These are phyloP conservation scores for Zygotorulaspora sp. DNA, from an alignment of 805 yeast genomes.

Conservation along the genomic window DNA sequence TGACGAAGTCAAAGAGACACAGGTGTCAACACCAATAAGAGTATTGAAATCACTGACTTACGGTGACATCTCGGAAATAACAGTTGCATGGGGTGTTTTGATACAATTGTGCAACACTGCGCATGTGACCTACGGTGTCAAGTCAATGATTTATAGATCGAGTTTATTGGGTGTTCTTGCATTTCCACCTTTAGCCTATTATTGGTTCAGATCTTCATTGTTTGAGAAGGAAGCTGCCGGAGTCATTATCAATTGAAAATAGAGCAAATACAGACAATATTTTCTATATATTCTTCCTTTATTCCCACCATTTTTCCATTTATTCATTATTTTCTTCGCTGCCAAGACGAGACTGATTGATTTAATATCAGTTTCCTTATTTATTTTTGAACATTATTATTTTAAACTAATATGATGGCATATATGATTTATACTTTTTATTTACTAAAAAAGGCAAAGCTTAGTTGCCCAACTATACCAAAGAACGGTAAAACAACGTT, in stretches of 20 bases:
- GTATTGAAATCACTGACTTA: constrained; percentile 19
- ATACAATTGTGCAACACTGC: constrained; percentile 21
- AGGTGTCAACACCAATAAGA: constrained; percentile 10
- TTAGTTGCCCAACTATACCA: constrained; percentile 2
- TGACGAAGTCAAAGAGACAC: constrained; percentile 8
- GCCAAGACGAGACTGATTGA: too few relatives aligned
- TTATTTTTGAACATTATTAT: too few relatives aligned
- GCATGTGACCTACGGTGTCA: constrained; percentile 19
- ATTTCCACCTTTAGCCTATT: constrained; percentile 19
- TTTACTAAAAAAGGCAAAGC: constrained; percentile 3
- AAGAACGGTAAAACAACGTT: constrained; percentile 14
- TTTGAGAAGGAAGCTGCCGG: constrained; percentile 11
- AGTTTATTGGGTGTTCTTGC: constrained; percentile 18
- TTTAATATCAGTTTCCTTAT: too few relatives aligned
- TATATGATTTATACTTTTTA: constrained; percentile 2
- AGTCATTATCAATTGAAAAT: constrained; percentile 8
- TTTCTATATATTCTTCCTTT: too few relatives aligned
- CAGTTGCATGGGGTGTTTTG: constrained; percentile 24
- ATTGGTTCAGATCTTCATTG: constrained; percentile 8
- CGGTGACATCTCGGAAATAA: constrained; percentile 21
- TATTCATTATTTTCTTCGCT: too few relatives aligned
- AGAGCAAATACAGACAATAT: too few relatives aligned
- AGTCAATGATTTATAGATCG: constrained; percentile 17
- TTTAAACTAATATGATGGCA: too few relatives aligned
- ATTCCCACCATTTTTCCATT: too few relatives aligned